Base-by-base conservation (phyloP, 495 filamentous ascomycete genomes). In the Aspergillus cristatus region DNA sequence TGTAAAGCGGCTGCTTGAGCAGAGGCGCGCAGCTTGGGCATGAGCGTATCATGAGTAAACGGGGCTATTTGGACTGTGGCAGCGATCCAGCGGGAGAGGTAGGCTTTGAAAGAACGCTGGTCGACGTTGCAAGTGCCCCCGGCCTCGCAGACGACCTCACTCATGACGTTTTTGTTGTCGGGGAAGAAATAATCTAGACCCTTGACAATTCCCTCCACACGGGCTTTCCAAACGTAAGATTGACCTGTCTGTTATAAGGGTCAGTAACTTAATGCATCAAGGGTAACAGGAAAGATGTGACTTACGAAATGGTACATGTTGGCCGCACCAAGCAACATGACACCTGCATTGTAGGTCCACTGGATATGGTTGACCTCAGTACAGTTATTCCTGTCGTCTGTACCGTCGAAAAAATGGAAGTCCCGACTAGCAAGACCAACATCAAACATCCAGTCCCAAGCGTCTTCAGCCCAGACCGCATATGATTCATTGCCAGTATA, bases 31-130 rank as follows among this genome's bases (percentile, higher is more conserved):
- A 91, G 67, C 15, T 75, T 64, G 3, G 71, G 63, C 56, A 80
- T 68, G 45, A 93, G 72, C 30, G 47, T 57, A 26, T 61, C 57
- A 14, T 59, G 47, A 1, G 71, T 79, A 56, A 72, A 80, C 6
- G 85, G 83, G 1, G 75, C 82, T 15, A 86, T 47, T 47, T 81
- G 71, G 11, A 76, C 75, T 0, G 73, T 70, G 6, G 67, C 60
- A 10, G 73, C 73, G 51, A 89, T 66, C 79, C 83, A 89, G 22
- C 85, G 81, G 28, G 81, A 62, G 14, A 87, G 67, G 58, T 86
- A 87, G 37, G 82, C 80, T 64, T 88, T 90, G 76, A 86, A 91
- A 39, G 77, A 83, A 34, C 68, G 68, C 63, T 84, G 80, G 54
- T 88, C 82, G 28, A 71, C 69, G 38, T 81, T 75, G 59, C 82